These are phyloP conservation scores for Nicotiana paniculata DNA, from an alignment of 257 asterid species.

Conservation along the genomic window DNA sequence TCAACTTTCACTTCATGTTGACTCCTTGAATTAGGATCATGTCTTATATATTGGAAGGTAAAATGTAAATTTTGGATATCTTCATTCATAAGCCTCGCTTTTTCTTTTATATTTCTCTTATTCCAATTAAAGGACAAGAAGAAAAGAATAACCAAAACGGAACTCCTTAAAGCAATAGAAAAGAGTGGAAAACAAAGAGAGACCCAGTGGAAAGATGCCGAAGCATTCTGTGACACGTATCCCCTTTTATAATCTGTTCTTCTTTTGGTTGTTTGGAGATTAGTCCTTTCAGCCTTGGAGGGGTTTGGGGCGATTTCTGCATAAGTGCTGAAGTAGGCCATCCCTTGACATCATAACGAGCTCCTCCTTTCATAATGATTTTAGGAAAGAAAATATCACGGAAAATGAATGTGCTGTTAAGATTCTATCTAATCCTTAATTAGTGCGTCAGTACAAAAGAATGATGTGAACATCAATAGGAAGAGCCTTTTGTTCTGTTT, in stretches of 20 bases:
- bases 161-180: background rate
- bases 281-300: background rate
- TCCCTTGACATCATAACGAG: slow-evolving; percentile 5
- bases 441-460: slow-evolving; percentile 7
- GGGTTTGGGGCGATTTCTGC: background rate
- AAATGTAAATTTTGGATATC: background rate
- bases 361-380: background rate
- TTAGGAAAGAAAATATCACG: background rate
- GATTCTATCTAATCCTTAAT: background rate
- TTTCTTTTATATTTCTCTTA: background rate
- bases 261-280: background rate
- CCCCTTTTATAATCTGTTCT: background rate
- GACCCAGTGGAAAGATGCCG: background rate
- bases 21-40: background rate
- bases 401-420: slow-evolving; percentile 11
- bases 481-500: background rate
- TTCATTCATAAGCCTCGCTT: background rate
- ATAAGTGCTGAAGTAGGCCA: background rate
- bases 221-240: background rate
- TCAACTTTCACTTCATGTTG: background rate
- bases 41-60: background rate
- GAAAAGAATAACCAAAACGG: background rate
- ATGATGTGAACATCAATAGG: slow-evolving; percentile 8
- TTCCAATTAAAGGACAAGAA: background rate
- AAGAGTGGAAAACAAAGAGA: background rate